A percentile compares a stretch with the other conserved stretches of the same genome.
Evolutionary conservation across 331 rosid species (phyloP).

Genomic region (Acacia concinna): DNA sequence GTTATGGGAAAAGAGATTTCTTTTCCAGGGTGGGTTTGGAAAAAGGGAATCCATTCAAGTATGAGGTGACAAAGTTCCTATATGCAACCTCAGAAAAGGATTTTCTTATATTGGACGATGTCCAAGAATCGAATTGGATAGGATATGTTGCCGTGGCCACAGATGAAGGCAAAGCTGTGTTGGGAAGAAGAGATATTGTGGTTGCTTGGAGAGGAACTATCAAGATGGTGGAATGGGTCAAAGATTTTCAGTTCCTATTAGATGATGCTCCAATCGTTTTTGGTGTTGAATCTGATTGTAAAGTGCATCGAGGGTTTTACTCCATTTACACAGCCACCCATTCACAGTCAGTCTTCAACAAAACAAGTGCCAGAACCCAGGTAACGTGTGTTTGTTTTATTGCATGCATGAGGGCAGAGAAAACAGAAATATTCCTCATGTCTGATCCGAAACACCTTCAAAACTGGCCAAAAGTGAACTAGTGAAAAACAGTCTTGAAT

Average conservation of each 20-base stretch:
- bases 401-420: background rate
- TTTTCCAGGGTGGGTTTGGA: background rate
- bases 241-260: constrained; percentile 10
- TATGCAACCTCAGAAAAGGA: background rate
- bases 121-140: constrained; percentile 32
- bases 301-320: constrained; percentile 32
- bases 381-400: background rate
- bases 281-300: background rate
- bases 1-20: background rate
- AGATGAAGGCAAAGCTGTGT: constrained; percentile 25
- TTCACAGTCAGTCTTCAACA: background rate
- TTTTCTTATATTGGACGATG: background rate
- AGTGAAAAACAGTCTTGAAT: too few species aligned
- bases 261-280: constrained; percentile 27
- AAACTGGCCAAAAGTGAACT: too few species aligned
- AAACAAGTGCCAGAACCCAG: constrained; percentile 29
- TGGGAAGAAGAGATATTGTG: constrained; percentile 42
- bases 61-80: background rate
- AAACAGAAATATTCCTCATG: too few species aligned
- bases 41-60: background rate
- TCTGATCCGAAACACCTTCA: too few species aligned
- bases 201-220: constrained; percentile 29
- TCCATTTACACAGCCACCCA: constrained; percentile 27
- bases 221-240: constrained; percentile 15
- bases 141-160: constrained; percentile 42